Percentiles rank a stretch among this genome's conserved stretches.
Evolutionary conservation across 164 flowering plant species (phyloP).

Genomic region (Protea cynaroides): DNA sequence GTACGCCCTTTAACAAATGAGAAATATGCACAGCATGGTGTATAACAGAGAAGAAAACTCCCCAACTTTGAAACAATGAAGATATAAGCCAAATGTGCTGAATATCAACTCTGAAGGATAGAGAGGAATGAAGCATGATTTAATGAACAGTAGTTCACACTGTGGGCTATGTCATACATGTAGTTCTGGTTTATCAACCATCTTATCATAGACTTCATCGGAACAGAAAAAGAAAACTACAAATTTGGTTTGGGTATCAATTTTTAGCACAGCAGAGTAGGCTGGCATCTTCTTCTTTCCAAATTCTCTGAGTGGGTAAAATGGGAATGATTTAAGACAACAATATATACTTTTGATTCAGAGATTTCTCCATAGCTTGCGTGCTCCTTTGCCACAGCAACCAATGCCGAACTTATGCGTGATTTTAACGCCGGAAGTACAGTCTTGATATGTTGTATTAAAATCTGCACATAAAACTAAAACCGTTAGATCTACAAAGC

Average conservation of each 20-base stretch:
- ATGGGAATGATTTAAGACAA: not conserved
- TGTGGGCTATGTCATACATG: not conserved
- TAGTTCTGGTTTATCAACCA: not conserved
- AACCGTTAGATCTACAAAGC: not conserved
- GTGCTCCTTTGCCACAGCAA: slow-evolving; percentile 91
- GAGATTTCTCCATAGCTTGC: slow-evolving; percentile 92
- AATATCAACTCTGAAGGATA: not conserved
- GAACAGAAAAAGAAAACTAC: no score
- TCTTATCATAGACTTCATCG: no score
- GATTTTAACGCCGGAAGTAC: slow-evolving; percentile 84
- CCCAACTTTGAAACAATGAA: not conserved
- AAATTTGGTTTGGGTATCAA: no score
- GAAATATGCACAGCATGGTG: no score
- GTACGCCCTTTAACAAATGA: not conserved
- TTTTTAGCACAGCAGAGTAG: no score
- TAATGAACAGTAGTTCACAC: not conserved
- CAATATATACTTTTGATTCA: slow-evolving; percentile 72
- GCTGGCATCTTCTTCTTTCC: no score
- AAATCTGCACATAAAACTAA: slow-evolving; percentile 45
- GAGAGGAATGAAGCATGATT: not conserved
- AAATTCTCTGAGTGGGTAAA: no score
- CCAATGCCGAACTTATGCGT: slow-evolving; percentile 66
- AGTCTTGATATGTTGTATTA: slow-evolving; percentile 78
- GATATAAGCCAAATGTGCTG: not conserved
- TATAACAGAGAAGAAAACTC: no score